These are phyloP conservation scores for Pythium brassicae DNA, from an alignment of 352 stramenopile genomes.

Conservation along the genomic window DNA sequence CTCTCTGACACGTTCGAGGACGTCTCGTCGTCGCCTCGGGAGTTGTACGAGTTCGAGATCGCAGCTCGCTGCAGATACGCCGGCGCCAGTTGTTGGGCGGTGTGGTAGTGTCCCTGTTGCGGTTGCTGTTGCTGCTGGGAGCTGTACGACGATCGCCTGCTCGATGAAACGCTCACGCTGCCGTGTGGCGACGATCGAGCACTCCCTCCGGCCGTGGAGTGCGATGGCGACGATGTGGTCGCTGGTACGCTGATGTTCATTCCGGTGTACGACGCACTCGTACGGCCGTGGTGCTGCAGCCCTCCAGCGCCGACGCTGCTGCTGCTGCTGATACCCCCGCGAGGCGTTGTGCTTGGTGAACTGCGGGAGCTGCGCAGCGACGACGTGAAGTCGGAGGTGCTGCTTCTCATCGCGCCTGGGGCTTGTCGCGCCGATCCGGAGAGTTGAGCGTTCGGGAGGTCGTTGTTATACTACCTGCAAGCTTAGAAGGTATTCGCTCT, in stretches of 20 bases:
- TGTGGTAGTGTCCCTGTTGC: slow-evolving; percentile 7
- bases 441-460: too few species aligned
- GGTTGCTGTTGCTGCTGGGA: slow-evolving; percentile 23
- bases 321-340: neutral
- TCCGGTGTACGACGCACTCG: slow-evolving; percentile 11
- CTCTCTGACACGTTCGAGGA: slow-evolving; percentile 52
- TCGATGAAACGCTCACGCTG: slow-evolving; percentile 13
- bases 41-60: slow-evolving; percentile 63
- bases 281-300: slow-evolving; percentile 6
- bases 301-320: neutral
- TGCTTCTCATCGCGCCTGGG: slow-evolving; percentile 8
- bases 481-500: too few species aligned
- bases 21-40: slow-evolving; percentile 53
- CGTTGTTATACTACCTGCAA: too few species aligned
- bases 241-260: slow-evolving; percentile 49
- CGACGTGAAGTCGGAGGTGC: slow-evolving; percentile 24
- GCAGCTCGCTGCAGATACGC: slow-evolving; percentile 54
- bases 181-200: slow-evolving; percentile 32
- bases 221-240: slow-evolving; percentile 25
- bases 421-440: too few species aligned
- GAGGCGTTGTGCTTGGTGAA: slow-evolving; percentile 17
- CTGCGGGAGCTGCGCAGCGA: slow-evolving; percentile 26
- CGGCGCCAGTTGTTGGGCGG: slow-evolving; percentile 10
- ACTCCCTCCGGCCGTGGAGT: slow-evolving; percentile 19
- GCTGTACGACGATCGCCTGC: slow-evolving; percentile 22